Base-by-base conservation (phyloP, 306 rosid genomes). In the Ziziphus jujuba region DNA sequence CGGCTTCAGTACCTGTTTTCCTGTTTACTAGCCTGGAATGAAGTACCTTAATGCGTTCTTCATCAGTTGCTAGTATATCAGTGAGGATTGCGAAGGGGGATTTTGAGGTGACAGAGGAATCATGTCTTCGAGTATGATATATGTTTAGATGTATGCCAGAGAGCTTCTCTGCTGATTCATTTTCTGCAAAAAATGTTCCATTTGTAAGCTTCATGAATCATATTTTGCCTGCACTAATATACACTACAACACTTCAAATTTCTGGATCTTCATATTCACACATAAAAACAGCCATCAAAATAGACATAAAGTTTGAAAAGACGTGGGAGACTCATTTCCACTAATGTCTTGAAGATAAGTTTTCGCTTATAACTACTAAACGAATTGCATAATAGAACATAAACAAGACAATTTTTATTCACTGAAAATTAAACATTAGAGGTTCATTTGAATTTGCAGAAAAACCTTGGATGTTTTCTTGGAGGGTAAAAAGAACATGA, bases 41-140 rank as follows among this genome's bases (percentile, higher is more conserved):
- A 68, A 82, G 63, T 3, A 59, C 67, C 59, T 62, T 74, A 38
- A 76, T 72, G 43, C 84, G 84, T 25, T 73, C 82, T 63, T 80
- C 73, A 20, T 86, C 88, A 6, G 50, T 73, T n/a, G 31, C 67
- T 23, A 86, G 53, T 64, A 78, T 59, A 50, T 78, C 73, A 62
- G 81, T 28, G 72, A 76, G 40, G 56, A 20, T 16, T 5, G 17
- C 49, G 52, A 55, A 13, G 20, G 65, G 57, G 19, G 75, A 53
- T 61, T 66, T 58, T 36, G 81, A 55, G 40, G 50, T 53, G 43
- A 9, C 38, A 45, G 84, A 79, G 16, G 81, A 48, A 43, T 75
- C 65, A 34, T 61, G 80, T 54, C 63, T 12, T 54, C 63, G 11
- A 5, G 44, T 73, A 78, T 78, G 84, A 20, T 70, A 66, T 49